These are phyloP conservation scores for Tricholoma flavovirens DNA, from an alignment of 768 basidiomycete species.

Conservation along the genomic window DNA sequence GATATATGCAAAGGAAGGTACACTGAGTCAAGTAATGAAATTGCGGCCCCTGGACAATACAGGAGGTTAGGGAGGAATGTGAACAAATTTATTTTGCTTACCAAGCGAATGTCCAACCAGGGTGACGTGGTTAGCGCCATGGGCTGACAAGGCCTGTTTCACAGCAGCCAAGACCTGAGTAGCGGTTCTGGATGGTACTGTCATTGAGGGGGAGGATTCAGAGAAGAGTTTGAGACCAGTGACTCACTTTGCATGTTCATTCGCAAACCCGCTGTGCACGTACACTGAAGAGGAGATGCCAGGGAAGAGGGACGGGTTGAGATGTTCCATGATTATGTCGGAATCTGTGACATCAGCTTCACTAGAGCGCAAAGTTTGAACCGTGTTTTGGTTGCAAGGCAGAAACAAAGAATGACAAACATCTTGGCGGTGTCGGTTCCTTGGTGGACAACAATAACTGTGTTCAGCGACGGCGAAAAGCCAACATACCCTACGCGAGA, in stretches of 20 bases:
- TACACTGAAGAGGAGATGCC: slow-evolving; percentile 35
- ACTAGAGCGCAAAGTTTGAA: slow-evolving; percentile 16
- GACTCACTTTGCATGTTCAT: slow-evolving; percentile 34
- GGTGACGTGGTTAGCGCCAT: slow-evolving; percentile 33
- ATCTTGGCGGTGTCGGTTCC: slow-evolving; percentile 34
- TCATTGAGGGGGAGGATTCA: not conserved
- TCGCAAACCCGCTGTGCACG: slow-evolving; percentile 41
- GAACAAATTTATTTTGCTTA: slow-evolving; percentile 1
- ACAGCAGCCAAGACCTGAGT: slow-evolving; percentile 39
- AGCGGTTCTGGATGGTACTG: slow-evolving; percentile 28
- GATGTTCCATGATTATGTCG: slow-evolving; percentile 23
- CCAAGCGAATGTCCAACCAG: slow-evolving; percentile 39
- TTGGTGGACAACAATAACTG: slow-evolving; percentile 40
- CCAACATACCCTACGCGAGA: slow-evolving; percentile 19
- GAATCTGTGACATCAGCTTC: slow-evolving; percentile 34
- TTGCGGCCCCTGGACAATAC: slow-evolving; percentile 37
- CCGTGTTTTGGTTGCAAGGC: not conserved
- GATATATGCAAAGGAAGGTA: slow-evolving; percentile 49
- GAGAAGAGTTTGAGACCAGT: not conserved
- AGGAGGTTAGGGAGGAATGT: not conserved
- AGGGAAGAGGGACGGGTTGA: slow-evolving; percentile 40
- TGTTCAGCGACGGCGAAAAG: slow-evolving; percentile 25
- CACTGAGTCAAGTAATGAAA: slow-evolving; percentile 51
- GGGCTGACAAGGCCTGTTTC: slow-evolving; percentile 28
- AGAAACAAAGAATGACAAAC: slow-evolving; percentile 7